Conservation (phyloP, 768 basidiomycete species). For the Xanthoconium stramineum region DNA sequence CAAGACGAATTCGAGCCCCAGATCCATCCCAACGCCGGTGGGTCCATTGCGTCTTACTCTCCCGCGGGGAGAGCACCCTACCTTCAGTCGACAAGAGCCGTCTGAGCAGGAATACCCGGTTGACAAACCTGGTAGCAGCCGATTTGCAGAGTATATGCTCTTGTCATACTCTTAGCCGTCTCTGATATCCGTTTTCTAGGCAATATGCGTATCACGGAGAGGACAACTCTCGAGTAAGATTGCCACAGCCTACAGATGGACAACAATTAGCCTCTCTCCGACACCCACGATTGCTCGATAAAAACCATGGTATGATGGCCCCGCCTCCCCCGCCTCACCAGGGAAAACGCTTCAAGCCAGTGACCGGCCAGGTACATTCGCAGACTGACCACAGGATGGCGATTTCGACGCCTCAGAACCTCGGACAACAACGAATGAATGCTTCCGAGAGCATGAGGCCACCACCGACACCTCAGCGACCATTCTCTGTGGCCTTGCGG, state of each 20-base stretch:
- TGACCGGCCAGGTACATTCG: constrained; percentile 10
- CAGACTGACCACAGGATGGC: constrained; percentile 13
- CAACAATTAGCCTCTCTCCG: constrained; percentile 40
- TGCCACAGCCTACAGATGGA: constrained; percentile 38
- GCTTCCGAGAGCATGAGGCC: constrained; percentile 44
- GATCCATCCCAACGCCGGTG: constrained; percentile 50
- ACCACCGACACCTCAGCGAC: constrained; percentile 47
- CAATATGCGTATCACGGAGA: constrained; percentile 65
- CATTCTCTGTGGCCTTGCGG: constrained; percentile 22
- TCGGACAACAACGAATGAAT: constrained; percentile 22
- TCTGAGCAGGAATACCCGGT: constrained; percentile 9
- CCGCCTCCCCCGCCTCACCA: constrained; percentile 28
- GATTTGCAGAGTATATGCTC: constrained; percentile 45
- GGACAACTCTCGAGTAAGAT: constrained; percentile 39
- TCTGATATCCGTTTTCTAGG: constrained; percentile 36
- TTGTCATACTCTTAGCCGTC: constrained; percentile 5
- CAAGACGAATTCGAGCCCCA: constrained; percentile 57
- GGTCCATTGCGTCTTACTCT: constrained; percentile 68
- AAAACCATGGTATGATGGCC: constrained; percentile 30
- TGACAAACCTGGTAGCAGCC: constrained; percentile 48
- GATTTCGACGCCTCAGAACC: constrained; percentile 7
- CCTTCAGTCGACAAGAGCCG: constrained; percentile 30
- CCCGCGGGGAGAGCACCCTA: constrained; percentile 51
- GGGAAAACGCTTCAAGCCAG: constrained; percentile 25
- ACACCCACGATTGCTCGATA: constrained; percentile 34